A percentile compares a stretch with the other conserved stretches of the same genome.
Evolutionary conservation across 2,329 filamentous ascomycete genomes (phyloP).

Genomic region (Ambrosiella xylebori): DNA sequence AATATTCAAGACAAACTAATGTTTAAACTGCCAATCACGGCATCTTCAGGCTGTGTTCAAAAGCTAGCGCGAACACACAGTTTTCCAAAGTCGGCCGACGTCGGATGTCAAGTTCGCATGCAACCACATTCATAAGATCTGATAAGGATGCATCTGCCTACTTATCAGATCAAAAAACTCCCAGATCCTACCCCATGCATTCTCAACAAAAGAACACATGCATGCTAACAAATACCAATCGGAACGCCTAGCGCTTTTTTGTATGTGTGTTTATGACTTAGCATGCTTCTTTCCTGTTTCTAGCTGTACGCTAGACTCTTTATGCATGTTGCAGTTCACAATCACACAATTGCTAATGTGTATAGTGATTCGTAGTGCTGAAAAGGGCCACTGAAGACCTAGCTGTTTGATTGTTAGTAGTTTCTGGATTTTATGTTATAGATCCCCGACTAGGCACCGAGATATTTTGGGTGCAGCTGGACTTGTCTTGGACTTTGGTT

Average conservation of each 20-base stretch:
- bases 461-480: not conserved
- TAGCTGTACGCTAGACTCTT: not conserved
- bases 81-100: not conserved
- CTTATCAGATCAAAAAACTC: conserved; percentile 3
- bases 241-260: not conserved
- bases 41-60: no score
- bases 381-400: not conserved
- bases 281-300: not conserved
- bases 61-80: not conserved
- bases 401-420: not conserved
- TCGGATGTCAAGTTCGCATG: not conserved
- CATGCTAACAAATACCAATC: not conserved
- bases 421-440: not conserved
- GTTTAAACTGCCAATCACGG: no score
- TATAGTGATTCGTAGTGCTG: no score
- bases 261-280: not conserved
- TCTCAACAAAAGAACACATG: not conserved
- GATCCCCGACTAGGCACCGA: not conserved
- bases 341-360: not conserved
- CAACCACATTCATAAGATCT: conserved; percentile 1
- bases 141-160: conserved; percentile 1
- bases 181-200: not conserved
- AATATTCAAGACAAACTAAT: no score
- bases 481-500: not conserved
- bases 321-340: not conserved